Conservation (phyloP, 352 stramenopile species). For the Phytophthora vignae region DNA sequence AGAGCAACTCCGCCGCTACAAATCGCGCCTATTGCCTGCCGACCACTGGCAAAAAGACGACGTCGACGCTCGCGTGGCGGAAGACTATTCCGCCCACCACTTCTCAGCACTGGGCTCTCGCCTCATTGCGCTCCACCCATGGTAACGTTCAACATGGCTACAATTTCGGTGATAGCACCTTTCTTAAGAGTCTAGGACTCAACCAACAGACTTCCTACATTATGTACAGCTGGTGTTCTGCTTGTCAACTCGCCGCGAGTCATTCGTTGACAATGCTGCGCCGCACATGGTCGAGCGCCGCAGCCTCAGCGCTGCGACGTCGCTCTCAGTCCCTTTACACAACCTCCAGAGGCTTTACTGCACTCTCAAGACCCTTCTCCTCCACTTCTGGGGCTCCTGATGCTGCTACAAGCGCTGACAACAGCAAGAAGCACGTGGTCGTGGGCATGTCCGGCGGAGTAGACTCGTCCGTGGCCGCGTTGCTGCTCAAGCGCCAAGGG, state of each 20-base stretch:
- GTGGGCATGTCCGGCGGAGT: conserved; percentile 99
- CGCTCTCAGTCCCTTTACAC: conserved; percentile 6
- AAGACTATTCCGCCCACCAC: conserved; percentile 69
- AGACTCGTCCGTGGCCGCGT: conserved; percentile 96
- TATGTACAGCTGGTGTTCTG: conserved; percentile 24
- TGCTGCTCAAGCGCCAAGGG: conserved; percentile 92
- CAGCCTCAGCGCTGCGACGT: conserved; percentile 14
- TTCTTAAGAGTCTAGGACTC: background rate
- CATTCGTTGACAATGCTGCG: conserved; percentile 37
- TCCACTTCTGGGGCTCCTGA: conserved; percentile 2
- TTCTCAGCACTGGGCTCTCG: conserved; percentile 72
- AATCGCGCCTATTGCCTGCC: conserved; percentile 59
- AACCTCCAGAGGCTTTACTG: background rate
- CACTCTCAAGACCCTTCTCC: conserved; percentile 7
- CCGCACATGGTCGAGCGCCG: conserved; percentile 10
- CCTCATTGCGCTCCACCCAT: conserved; percentile 72
- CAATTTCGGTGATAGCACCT: conserved; percentile 24
- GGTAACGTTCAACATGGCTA: conserved; percentile 45
- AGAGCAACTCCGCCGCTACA: conserved; percentile 82
- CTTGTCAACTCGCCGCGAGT: conserved; percentile 7
- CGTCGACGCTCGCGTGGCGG: conserved; percentile 59
- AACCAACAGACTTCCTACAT: conserved; percentile 20
- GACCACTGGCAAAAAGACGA: conserved; percentile 85
- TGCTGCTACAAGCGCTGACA: conserved; percentile 12
- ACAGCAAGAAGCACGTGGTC: conserved; percentile 81